phyloP scores from a whole-genome alignment of 2,329 filamentous ascomycete species.

The Apiospora pterosperma region DNA sequence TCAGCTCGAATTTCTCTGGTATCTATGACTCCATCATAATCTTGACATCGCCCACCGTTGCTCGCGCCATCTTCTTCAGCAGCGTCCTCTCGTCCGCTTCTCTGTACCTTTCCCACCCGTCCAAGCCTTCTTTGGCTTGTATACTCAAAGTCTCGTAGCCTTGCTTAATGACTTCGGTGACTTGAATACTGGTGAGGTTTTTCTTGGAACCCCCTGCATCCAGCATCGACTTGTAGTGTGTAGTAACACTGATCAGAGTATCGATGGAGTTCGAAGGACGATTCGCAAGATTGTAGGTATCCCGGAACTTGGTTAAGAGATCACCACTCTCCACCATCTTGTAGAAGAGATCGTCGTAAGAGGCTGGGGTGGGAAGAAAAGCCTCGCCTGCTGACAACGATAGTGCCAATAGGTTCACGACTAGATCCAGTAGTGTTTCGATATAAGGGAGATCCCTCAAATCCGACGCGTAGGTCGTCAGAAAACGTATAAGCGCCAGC shows the following conservation, averaged over 20 bases:
- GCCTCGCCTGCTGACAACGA: slow-evolving; percentile 83
- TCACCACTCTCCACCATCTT: slow-evolving; percentile 93
- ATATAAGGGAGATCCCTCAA: slow-evolving; percentile 67
- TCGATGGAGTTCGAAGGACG: slow-evolving; percentile 70
- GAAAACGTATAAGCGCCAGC: slow-evolving; percentile 82
- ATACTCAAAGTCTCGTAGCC: slow-evolving; percentile 95
- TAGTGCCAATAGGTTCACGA: slow-evolving; percentile 80
- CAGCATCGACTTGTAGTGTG: slow-evolving; percentile 84
- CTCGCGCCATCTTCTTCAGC: slow-evolving; percentile 82
- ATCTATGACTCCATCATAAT: slow-evolving; percentile 42
- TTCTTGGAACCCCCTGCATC: slow-evolving; percentile 50
- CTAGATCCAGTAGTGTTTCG: slow-evolving; percentile 68
- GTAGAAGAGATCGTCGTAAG: slow-evolving; percentile 97
- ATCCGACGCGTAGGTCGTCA: slow-evolving; percentile 81
- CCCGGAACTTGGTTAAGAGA: slow-evolving; percentile 75
- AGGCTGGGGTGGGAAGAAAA: slow-evolving; percentile 81
- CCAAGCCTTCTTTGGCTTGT: slow-evolving; percentile 80
- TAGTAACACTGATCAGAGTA: slow-evolving; percentile 76
- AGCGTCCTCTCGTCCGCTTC: slow-evolving; percentile 82
- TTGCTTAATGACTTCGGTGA: slow-evolving; percentile 89
- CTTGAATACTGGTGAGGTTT: slow-evolving; percentile 76
- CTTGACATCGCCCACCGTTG: slow-evolving; percentile 63
- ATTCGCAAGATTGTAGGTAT: slow-evolving; percentile 63
- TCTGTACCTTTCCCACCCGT: slow-evolving; percentile 80
- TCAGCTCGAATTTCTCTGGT: not conserved